Evolutionary conservation across 2,329 filamentous ascomycete species (phyloP).

Genomic region (Bisporella sp.): DNA sequence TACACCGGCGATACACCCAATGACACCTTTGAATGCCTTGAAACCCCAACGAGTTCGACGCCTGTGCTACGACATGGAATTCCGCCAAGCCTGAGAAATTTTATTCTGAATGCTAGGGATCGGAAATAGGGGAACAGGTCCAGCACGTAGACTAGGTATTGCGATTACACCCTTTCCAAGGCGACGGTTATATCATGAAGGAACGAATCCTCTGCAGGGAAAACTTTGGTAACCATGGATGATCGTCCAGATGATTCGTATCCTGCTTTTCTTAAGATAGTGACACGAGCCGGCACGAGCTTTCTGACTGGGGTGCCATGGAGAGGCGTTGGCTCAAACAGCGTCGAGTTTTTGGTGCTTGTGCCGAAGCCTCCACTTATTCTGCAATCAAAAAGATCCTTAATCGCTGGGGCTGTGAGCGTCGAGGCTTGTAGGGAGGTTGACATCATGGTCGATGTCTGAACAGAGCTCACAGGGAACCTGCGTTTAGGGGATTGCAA

Average conservation of each 20-base stretch:
- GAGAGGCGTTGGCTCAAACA: neutral
- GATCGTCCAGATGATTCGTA: neutral
- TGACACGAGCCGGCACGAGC: constrained; percentile 8
- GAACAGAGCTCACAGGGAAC: constrained; percentile 5
- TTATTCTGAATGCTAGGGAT: too few relatives aligned
- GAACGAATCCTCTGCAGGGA: constrained; percentile 17
- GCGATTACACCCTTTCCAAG: neutral
- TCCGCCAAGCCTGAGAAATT: too few relatives aligned
- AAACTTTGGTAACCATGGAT: constrained; percentile 1
- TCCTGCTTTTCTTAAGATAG: constrained; percentile 1
- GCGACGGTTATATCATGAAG: neutral
- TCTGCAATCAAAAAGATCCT: constrained; percentile 10
- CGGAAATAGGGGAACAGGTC: too few relatives aligned
- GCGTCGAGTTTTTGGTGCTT: constrained; percentile 9
- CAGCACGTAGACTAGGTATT: too few relatives aligned
- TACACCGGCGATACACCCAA: too few relatives aligned
- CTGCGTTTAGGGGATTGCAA: constrained; percentile 1
- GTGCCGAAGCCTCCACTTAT: constrained; percentile 1
- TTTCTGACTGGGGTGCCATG: constrained; percentile 4
- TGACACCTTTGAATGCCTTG: too few relatives aligned
- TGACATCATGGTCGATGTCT: constrained; percentile 10
- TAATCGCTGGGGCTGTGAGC: constrained; percentile 9
- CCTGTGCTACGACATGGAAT: too few relatives aligned
- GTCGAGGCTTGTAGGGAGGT: constrained; percentile 9
- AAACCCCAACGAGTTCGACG: too few relatives aligned